Base-by-base conservation (phyloP, 805 yeast genomes). In the Candida anglica region DNA sequence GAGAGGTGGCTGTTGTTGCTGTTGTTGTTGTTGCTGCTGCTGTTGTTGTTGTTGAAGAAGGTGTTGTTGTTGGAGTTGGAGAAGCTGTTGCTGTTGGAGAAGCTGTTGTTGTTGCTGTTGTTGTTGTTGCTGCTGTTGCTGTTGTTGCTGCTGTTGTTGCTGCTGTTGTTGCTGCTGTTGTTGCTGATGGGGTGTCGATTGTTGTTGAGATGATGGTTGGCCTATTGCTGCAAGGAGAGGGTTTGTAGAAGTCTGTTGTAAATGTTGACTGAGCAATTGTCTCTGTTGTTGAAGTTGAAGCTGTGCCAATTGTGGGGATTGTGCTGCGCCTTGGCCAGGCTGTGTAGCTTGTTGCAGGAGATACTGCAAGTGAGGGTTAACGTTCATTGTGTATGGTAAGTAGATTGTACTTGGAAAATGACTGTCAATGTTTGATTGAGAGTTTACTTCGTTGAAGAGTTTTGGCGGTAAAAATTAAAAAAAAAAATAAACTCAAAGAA, bases 291-390 rank as follows among this genome's bases (percentile, higher is more conserved):
- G 56, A 33, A 53, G 41, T 31, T 54, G 60, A 21, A 62, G 42
- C 39, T 53, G 68, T 2, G 63, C 41, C 11, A 63, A 44, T 38
- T 58, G 69, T 2, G 69, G 67, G 9, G 30, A 44, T 33, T 26
- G 42, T 54, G 23, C 47, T 57, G 41, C 46, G 61, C 18, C 40
- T 46, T 33, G 40, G 56, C 30, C 44, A 8, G 13, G 22, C 13
- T 27, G 30, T 9, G 47, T 43, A 45, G 66, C 27, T 42, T 47
- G 63, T 44, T 58, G 66, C 41, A 57, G 71, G 39, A 66, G 52
- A 46, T 63, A 64, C 41, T 63, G 72, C 30, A 64, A 58, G 38
- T 66, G 72, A 19, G 70, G 69, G 37, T 63, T 63, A 30, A 57
- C 56, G 48, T 66, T 66, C 71, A 66, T 66, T 15, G 18, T 21